phyloP scores from a whole-genome alignment of 352 stramenopile genomes.

The Phytopythium sindhum region DNA sequence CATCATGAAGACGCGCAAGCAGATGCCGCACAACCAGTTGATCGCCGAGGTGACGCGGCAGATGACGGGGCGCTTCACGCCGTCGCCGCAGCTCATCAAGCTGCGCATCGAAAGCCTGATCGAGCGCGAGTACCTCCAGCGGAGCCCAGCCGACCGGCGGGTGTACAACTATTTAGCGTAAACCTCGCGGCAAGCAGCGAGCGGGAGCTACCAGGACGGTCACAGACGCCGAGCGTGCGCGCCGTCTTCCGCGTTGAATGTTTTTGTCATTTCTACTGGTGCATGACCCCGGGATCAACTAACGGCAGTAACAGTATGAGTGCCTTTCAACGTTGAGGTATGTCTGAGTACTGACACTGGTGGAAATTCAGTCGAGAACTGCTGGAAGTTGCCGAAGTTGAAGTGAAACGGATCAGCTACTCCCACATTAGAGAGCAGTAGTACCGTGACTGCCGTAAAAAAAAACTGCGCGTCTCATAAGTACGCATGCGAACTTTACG shows the following conservation, averaged over 20 bases:
- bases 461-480: neutral
- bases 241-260: neutral
- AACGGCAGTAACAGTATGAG: neutral
- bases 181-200: conserved; percentile 7
- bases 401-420: neutral
- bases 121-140: conserved; percentile 98
- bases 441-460: neutral
- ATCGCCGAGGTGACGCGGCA: conserved; percentile 89
- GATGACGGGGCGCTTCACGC: conserved; percentile 91
- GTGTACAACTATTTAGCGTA: conserved; percentile 99
- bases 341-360: no score
- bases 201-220: neutral
- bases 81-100: conserved; percentile 96
- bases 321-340: neutral
- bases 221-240: no score
- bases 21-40: conserved; percentile 90
- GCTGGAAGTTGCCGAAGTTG: neutral
- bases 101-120: conserved; percentile 98
- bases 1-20: conserved; percentile 95
- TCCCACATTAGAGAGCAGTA: neutral
- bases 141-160: conserved; percentile 88
- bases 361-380: no score
- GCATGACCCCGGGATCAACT: neutral
- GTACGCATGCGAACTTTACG: conserved; percentile 4
- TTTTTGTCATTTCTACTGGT: neutral